Evolutionary conservation across 192 early-diverging fungal genomes (phyloP), one percentile per base, ranked within the genome.

Genomic region (Funneliformis mosseae): DNA sequence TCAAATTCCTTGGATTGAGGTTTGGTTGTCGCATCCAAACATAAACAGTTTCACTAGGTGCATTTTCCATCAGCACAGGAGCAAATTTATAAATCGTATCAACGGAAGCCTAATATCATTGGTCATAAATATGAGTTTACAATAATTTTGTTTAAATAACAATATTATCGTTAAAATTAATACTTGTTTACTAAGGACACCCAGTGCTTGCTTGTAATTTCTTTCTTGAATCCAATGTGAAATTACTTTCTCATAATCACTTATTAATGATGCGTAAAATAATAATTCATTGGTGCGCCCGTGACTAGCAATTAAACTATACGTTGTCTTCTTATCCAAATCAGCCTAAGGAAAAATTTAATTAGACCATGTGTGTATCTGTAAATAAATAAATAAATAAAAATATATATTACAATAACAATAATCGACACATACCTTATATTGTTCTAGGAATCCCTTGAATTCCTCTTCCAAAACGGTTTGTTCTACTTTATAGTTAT

Each of bases 61-160:
- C 88, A 63, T 94, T 88, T 79, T 94, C 92, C 91, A 99, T 95
- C 62, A 99, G 87, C 0, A 89, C 86, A 0, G 95, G 91, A 1
- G 96, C 93, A 85, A 93, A 97, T 81, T 94, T 93, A 88, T 99
- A 99, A 66, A 94, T 96, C 41, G 92, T 87, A 68, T 95, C 95
- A 23, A 94, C 85, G 2, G 90, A 91, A 50, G 88, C 88, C 92
- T 93, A 71, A 69, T 14, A 28, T 76, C 38, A 41, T n/a, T 23
- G 14, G 4, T 28, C 14, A 27, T 27, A 39, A 11, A 14, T 16
- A 74, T 23, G 21, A 45, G 10, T 45, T 73, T 28, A 42, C 6
- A 46, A 74, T 50, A 25, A 10, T 48, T 43, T 38, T 11, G 21
- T 33, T 28, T 46, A 39, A 39, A 23, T 38, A 27, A 28, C 27